Evolutionary conservation across 805 yeast species (phyloP), one percentile per base, ranked within the genome.

Genomic region (Lipomyces sp.): DNA sequence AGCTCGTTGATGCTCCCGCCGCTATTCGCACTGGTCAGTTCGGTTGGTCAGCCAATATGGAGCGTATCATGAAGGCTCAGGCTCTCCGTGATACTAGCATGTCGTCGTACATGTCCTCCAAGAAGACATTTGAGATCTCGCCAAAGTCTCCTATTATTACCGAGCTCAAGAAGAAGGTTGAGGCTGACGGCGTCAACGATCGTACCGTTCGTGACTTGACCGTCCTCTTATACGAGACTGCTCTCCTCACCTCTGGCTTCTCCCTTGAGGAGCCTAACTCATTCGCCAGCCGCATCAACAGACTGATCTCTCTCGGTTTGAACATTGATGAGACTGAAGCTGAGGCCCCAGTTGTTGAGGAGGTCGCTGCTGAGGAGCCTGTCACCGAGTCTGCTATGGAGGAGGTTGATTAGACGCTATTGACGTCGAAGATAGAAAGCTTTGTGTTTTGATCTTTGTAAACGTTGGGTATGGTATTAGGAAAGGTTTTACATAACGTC

Each of bases 11-110:
- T 79, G 93, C 98, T 66, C 99, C 99, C 82, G 99, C 99, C 81
- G 99, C 99, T 76, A 95, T 95, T 81, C 92, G 99, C 88, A 95
- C 99, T 75, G 98, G 98, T 75, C 98, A 95, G 86, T 95, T 95
- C 82, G 99, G 99, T 81, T 95, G 99, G 99, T 95, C 99, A 75
- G 99, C 99, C 78, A 95, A 95, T 87, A 95, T 95, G 99, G 99
- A 95, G 87, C 94, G 99, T 90, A 95, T 95, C 87, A 95, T 95
- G 99, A 95, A 95, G 87, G 99, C 99, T 71, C 99, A 95, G 86
- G 99, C 99, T 76, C 85, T 95, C 78, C 92, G 98, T 86, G 99
- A 95, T 82, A 90, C 97, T 76, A 86, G 97, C 75, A 95, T 95
- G 99, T 92, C 98, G 53, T 87, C 97, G 71, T 95, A 95, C 95